Evolutionary conservation across 805 yeast genomes (phyloP), one percentile per base, ranked within the genome.

Genomic region (Metschnikowia proteae): DNA sequence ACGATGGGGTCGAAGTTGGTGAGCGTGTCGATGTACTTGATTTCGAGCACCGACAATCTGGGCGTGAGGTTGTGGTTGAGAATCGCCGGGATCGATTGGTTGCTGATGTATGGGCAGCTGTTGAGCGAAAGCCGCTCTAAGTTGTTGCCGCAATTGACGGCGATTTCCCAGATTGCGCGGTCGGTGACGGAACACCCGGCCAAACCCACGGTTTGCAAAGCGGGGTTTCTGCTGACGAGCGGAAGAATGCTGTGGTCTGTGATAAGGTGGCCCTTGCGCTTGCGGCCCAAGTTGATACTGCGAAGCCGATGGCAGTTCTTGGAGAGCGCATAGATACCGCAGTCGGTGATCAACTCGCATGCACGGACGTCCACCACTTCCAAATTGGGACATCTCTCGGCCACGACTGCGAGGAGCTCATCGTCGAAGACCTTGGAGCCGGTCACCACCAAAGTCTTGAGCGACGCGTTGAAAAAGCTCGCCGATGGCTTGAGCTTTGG

Each of bases 171-270:
- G 11, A 91, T 70, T 4, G 87, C 75, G 38, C 81, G 74, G 67
- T 91, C 96, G 6, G 87, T 80, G 17, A 91, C 77, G 38, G 79
- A 73, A 64, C 96, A 88, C 5, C 98, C 98, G 0, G 97, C 96
- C 22, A 89, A 69, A 0, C 97, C 97, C 38, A 91, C 70, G 0
- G 97, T 89, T 39, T 75, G 72, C 40, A 84, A 73, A 22, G 68
- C 62, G 3, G 49, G 55, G 47, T 89, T 83, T 56, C 79, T 78
- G 32, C 72, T 71, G 7, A 82, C 78, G 27, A 90, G 66, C 10
- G 77, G 75, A 10, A 78, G 68, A 26, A 90, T 63, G 5, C 94
- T 81, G 33, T 78, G 71, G 69, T 88, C 92, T 1, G 96, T 83
- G 42, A 91, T 80, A 29, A 78, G 65, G 37, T 80, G 77, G 32